These are phyloP conservation scores for Starmerella sp. DNA, from an alignment of 805 yeast species.

Conservation along the genomic window DNA sequence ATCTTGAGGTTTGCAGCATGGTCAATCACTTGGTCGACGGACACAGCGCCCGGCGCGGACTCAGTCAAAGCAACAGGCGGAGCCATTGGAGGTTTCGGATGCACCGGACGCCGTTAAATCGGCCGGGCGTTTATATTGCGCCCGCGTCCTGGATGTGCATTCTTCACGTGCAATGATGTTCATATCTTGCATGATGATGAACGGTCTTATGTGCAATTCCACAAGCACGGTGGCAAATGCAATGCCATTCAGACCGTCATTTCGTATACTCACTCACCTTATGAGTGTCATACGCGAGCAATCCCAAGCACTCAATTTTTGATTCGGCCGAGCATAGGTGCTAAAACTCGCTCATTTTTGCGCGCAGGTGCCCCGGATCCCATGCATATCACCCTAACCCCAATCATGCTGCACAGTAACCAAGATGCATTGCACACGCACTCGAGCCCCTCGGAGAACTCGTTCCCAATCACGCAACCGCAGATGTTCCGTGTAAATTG, in stretches of 20 bases:
- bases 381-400: not conserved
- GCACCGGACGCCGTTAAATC: not conserved
- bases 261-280: not conserved
- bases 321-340: too few species aligned
- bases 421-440: too few species aligned
- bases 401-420: not conserved
- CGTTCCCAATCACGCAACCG: too few species aligned
- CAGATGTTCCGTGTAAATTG: too few species aligned
- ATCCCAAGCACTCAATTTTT: too few species aligned
- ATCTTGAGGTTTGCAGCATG: slow-evolving; percentile 4
- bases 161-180: slow-evolving; percentile 1
- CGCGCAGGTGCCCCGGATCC: not conserved
- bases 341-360: too few species aligned
- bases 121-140: not conserved
- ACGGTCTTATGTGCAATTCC: not conserved
- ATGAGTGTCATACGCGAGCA: too few species aligned
- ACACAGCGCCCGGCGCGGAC: not conserved
- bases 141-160: not conserved
- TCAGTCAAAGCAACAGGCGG: slow-evolving; percentile 10
- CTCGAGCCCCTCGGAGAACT: too few species aligned
- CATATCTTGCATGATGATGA: not conserved
- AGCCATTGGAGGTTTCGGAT: slow-evolving; percentile 3
- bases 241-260: too few species aligned
- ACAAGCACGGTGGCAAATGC: too few species aligned
- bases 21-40: slow-evolving; percentile 7